Evolutionary conservation across 176 grass and related monocot genomes (phyloP).

Genomic region (Calamus simplicifolius): DNA sequence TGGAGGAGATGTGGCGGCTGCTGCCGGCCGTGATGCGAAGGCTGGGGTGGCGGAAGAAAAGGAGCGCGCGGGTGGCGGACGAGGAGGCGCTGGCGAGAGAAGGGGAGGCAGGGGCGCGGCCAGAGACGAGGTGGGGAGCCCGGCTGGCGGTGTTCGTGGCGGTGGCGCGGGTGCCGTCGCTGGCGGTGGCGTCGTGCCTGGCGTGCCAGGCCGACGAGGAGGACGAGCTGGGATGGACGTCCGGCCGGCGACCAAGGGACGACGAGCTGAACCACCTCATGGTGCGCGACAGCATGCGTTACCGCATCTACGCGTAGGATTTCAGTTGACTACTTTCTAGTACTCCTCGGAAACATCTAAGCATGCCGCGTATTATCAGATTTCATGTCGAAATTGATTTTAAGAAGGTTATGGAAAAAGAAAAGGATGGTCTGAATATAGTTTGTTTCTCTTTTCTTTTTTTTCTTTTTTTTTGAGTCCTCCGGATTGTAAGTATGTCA

Average conservation of each 20-base stretch:
- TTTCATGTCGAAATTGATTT: neutral
- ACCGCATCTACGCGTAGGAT: constrained; percentile 56
- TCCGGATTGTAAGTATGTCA: no score
- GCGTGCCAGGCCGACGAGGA: constrained; percentile 27
- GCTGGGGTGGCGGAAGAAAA: constrained; percentile 1
- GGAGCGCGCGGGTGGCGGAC: constrained; percentile 4
- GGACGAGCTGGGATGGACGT: constrained; percentile 2
- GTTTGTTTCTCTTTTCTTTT: no score
- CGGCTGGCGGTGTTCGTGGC: constrained; percentile 36
- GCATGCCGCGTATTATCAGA: constrained; percentile 1
- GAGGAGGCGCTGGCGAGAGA: neutral
- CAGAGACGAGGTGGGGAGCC: constrained; percentile 5
- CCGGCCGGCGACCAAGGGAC: constrained; percentile 29
- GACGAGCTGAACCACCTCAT: constrained; percentile 63
- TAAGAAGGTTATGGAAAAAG: neutral
- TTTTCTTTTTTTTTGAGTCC: no score
- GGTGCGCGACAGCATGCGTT: constrained; percentile 74
- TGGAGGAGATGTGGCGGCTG: neutral
- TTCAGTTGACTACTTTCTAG: neutral
- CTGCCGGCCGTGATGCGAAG: constrained; percentile 3
- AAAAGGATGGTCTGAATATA: no score
- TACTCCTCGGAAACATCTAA: neutral
- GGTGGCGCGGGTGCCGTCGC: constrained; percentile 11
- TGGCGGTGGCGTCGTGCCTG: constrained; percentile 26
- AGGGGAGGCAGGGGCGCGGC: neutral